Evolutionary conservation across 805 yeast species (phyloP).

Genomic region (Starmera pachycereana): DNA sequence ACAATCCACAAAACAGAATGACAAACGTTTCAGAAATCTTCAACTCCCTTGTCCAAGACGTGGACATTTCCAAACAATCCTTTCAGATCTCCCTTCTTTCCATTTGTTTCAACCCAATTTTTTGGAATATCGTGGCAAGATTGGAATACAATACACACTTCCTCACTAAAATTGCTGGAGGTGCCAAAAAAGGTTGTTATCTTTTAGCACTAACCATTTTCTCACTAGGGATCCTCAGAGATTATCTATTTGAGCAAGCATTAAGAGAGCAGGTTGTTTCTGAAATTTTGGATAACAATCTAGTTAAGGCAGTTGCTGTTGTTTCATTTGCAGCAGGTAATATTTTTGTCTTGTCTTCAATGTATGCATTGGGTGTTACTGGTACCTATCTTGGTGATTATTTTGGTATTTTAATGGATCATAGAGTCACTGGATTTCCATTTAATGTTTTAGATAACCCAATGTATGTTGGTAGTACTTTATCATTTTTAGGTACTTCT

Average conservation of each 20-base stretch:
- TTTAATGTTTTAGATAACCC: constrained; percentile 88
- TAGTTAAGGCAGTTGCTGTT: constrained; percentile 42
- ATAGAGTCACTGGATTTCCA: constrained; percentile 87
- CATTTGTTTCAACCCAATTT: constrained; percentile 85
- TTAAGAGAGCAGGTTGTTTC: constrained; percentile 62
- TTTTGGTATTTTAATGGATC: constrained; percentile 89
- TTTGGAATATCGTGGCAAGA: constrained; percentile 93
- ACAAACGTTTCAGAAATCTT: constrained; percentile 4
- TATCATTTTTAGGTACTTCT: constrained; percentile 86
- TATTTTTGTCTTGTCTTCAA: constrained; percentile 68
- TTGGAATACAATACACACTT: constrained; percentile 69
- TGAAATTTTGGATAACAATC: constrained; percentile 34
- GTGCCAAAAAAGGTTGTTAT: constrained; percentile 73
- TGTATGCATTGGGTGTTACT: constrained; percentile 89
- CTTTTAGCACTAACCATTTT: constrained; percentile 75
- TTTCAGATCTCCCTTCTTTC: constrained; percentile 41
- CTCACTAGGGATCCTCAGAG: constrained; percentile 75
- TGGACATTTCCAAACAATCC: constrained; percentile 13
- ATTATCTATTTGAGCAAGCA: constrained; percentile 62
- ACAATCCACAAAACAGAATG: no score
- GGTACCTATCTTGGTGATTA: constrained; percentile 97
- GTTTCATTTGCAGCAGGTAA: constrained; percentile 59
- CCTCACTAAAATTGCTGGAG: constrained; percentile 64
- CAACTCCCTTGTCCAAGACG: constrained; percentile 14
- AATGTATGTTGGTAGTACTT: constrained; percentile 90